These are phyloP conservation scores for Fusarium sp. DNA, from an alignment of 2,329 filamentous ascomycete species.

Conservation along the genomic window DNA sequence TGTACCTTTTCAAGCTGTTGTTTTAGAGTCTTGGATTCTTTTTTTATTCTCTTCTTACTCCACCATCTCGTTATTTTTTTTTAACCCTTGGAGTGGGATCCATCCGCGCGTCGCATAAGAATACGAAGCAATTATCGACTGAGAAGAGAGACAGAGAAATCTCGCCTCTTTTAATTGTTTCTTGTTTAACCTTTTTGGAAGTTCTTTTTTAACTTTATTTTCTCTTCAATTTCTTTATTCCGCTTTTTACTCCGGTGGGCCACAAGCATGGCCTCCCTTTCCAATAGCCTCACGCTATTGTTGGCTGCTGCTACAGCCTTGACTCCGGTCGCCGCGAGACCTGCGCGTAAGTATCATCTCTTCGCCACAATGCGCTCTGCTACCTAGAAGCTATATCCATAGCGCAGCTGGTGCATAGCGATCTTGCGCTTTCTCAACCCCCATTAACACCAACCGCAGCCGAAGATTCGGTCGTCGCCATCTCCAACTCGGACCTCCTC, in stretches of 20 bases:
- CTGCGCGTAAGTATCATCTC: conserved; percentile 32
- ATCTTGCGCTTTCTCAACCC: not conserved
- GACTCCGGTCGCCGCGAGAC: conserved; percentile 31
- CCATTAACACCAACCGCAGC: conserved; percentile 29
- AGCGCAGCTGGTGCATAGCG: not conserved
- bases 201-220: not conserved
- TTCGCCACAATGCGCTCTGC: not conserved
- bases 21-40: not conserved
- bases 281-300: conserved; percentile 40
- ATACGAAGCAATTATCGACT: conserved; percentile 13
- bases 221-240: conserved; percentile 3
- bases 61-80: not conserved
- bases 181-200: not conserved
- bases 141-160: not conserved
- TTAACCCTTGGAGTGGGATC: not conserved
- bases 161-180: not conserved
- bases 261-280: conserved; percentile 36
- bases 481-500: conserved; percentile 31
- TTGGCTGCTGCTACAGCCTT: conserved; percentile 42
- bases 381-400: not conserved
- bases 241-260: not conserved
- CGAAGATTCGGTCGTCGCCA: conserved; percentile 27
- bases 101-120: not conserved
- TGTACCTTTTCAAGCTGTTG: not conserved
- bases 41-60: not conserved